These are phyloP conservation scores for Solanum ossicruentum DNA, from an alignment of 257 asterid genomes.

Conservation along the genomic window DNA sequence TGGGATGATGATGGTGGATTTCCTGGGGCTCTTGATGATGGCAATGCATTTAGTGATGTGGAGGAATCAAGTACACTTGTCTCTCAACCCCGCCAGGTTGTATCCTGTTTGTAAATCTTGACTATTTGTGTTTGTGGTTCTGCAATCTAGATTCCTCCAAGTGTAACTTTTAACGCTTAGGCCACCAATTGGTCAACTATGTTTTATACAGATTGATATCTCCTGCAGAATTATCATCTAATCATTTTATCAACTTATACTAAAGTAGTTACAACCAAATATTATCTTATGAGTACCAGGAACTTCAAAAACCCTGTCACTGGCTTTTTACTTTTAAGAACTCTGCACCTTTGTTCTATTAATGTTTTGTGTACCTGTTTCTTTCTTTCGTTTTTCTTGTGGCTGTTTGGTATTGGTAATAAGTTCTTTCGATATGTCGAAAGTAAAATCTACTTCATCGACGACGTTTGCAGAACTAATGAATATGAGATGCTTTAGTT, in stretches of 20 bases:
- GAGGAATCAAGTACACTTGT: slow-evolving; percentile 61
- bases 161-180: background rate
- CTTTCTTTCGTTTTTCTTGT: background rate
- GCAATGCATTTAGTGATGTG: slow-evolving; percentile 36
- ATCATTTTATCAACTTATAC: background rate
- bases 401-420: background rate
- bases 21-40: slow-evolving; percentile 49
- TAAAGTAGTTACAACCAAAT: background rate
- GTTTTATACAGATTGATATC: background rate
- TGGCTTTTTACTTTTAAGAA: background rate
- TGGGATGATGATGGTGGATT: slow-evolving; percentile 64
- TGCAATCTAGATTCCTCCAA: background rate
- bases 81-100: slow-evolving; percentile 97
- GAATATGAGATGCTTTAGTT: background rate
- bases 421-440: background rate
- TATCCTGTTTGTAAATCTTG: background rate
- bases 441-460: background rate
- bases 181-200: background rate
- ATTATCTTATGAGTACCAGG: background rate
- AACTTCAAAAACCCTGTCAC: background rate
- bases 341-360: background rate
- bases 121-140: background rate
- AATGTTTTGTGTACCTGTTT: background rate
- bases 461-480: background rate
- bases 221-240: background rate